phyloP scores from a whole-genome alignment of 495 filamentous ascomycete species.

The Penicillium ochrochloron region DNA sequence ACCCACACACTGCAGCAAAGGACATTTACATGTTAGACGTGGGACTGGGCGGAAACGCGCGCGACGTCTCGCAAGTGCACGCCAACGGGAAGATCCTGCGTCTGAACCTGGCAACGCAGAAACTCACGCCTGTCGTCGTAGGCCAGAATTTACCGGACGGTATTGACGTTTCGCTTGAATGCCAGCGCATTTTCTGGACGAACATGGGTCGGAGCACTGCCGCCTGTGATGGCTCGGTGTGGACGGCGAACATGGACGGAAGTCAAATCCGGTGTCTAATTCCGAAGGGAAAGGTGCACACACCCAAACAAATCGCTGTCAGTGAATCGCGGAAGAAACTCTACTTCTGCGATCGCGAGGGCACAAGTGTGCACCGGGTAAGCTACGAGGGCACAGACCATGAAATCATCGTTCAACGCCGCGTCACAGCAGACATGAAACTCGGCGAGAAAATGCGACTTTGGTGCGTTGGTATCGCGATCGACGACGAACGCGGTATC shows the following conservation, averaged over 20 bases:
- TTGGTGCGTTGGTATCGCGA: slow-evolving; percentile 59
- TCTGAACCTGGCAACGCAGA: slow-evolving; percentile 28
- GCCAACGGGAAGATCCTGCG: slow-evolving; percentile 31
- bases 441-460: slow-evolving; percentile 36
- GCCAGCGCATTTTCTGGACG: slow-evolving; percentile 56
- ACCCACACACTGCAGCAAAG: slow-evolving; percentile 21
- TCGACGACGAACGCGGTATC: slow-evolving; percentile 40
- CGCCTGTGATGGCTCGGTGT: slow-evolving; percentile 48
- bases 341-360: slow-evolving; percentile 62
- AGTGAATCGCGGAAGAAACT: slow-evolving; percentile 37
- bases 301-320: slow-evolving; percentile 57
- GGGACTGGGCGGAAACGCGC: slow-evolving; percentile 32
- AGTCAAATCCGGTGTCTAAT: slow-evolving; percentile 44
- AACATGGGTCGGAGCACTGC: slow-evolving; percentile 50
- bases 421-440: slow-evolving; percentile 27
- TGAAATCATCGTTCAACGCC: slow-evolving; percentile 43
- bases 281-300: slow-evolving; percentile 46
- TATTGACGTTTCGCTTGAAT: slow-evolving; percentile 42
- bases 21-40: slow-evolving; percentile 38
- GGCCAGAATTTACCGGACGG: slow-evolving; percentile 53
- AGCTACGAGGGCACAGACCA: slow-evolving; percentile 51
- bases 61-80: slow-evolving; percentile 24
- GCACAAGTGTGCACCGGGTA: slow-evolving; percentile 50
- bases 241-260: slow-evolving; percentile 51
- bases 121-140: slow-evolving; percentile 30